These are phyloP conservation scores for Penicillium arizonense DNA, from an alignment of 495 filamentous ascomycete species.

Conservation along the genomic window DNA sequence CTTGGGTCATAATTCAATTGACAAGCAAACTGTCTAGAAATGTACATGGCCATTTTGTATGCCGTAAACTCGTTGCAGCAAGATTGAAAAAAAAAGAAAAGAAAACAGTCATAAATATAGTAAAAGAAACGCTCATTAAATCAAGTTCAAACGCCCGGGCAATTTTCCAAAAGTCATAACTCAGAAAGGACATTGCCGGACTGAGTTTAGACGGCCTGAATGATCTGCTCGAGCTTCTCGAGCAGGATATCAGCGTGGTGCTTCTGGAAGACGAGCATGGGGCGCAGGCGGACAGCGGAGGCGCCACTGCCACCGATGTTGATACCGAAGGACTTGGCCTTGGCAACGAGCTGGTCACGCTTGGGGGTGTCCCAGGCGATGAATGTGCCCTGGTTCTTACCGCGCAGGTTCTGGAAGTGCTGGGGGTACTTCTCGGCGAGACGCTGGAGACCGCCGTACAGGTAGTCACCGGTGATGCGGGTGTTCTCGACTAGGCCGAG, in stretches of 20 bases:
- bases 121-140: constrained; percentile 27
- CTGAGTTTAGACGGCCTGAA: constrained; percentile 51
- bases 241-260: constrained; percentile 75
- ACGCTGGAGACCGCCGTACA: constrained; percentile 67
- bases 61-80: constrained; percentile 21
- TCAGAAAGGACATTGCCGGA: constrained; percentile 2
- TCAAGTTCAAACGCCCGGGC: constrained; percentile 7
- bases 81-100: constrained; percentile 2
- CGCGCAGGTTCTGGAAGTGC: constrained; percentile 85
- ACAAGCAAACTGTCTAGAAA: constrained; percentile 21
- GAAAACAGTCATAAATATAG: constrained; percentile 1
- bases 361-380: constrained; percentile 91
- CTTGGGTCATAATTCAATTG: constrained; percentile 14
- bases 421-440: constrained; percentile 75
- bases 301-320: constrained; percentile 92
- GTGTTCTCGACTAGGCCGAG: constrained; percentile 80
- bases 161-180: constrained; percentile 7
- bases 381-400: constrained; percentile 94
- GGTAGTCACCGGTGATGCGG: constrained; percentile 76
- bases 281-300: constrained; percentile 78
- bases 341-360: constrained; percentile 79
- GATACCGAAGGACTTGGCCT: constrained; percentile 72
- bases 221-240: constrained; percentile 73
- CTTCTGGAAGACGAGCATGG: constrained; percentile 96
- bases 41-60: constrained; percentile 19